Evolutionary conservation across 148 eudicot species (phyloP).

Genomic region (Chenopodium quinoa): DNA sequence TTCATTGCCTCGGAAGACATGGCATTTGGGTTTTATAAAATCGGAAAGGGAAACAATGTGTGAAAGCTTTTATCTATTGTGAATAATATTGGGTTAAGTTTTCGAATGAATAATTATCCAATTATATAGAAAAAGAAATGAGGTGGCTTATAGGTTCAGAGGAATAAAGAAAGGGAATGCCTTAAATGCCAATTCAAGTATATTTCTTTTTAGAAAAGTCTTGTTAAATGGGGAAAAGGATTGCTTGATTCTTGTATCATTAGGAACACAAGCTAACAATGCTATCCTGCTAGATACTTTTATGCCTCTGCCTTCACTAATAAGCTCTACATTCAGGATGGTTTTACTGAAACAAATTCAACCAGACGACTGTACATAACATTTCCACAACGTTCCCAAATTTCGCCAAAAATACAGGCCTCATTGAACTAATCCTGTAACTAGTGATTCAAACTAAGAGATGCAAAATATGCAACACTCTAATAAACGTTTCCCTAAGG

Average conservation of each 20-base stretch:
- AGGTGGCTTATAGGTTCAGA: conserved; percentile 14
- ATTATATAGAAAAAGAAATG: background rate
- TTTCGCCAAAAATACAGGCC: too few relatives aligned
- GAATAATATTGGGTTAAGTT: background rate
- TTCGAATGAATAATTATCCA: background rate
- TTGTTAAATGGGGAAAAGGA: conserved; percentile 29
- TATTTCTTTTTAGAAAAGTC: conserved; percentile 11
- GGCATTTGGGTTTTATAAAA: background rate
- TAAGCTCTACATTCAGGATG: too few relatives aligned
- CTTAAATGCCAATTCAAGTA: conserved; percentile 43
- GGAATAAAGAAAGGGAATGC: conserved; percentile 29
- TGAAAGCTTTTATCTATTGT: background rate
- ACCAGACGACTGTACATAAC: too few relatives aligned
- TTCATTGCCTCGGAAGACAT: conserved; percentile 24
- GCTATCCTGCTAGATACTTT: background rate
- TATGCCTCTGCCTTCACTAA: background rate
- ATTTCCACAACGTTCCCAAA: too few relatives aligned
- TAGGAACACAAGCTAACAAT: background rate
- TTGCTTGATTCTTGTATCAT: conserved; percentile 40
- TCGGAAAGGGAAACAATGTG: background rate
- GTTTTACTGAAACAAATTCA: too few relatives aligned
- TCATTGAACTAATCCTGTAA: too few relatives aligned
- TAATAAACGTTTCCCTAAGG: background rate
- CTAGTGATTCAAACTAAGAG: too few relatives aligned
- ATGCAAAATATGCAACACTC: background rate